Evolutionary conservation across 257 asterid species (phyloP), one percentile per base, ranked within the genome.

Genomic region (Parsonsia alboflavescens): DNA sequence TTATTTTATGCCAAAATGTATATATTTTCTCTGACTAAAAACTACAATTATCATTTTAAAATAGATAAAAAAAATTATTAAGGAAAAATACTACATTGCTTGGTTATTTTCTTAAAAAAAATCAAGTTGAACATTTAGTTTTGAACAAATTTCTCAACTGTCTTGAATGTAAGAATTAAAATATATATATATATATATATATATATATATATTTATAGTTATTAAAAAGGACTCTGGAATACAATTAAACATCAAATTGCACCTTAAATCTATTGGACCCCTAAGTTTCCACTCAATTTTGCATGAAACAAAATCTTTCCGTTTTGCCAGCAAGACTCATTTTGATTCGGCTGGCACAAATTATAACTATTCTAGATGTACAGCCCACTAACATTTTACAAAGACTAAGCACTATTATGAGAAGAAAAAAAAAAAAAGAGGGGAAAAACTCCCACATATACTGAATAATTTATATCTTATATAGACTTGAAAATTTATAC

Each of bases 281-380:
- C 22, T 4, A 19, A 46, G 16, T 57, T n/a, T n/a, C n/a, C 16
- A 57, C 63, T 57, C 63, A 57, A n/a, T 57, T 7, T 0, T 5
- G 24, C 9, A 62, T 16, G 28, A 7, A 72, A 56, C 22, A 36
- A 53, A 46, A 72, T 53, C 48, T 30, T 16, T 61, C 15, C 5
- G 39, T 1, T 5, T 9, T 5, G 21, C 74, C 74, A 74, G 33
- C 21, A 62, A 48, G 30, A 80, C 76, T 73, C 83, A 80, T 81
- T 84, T 76, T 54, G 71, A 73, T 68, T 42, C 79, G 74, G 83
- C 83, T 71, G 81, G 76, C 73, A 52, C 42, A 13, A 9, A 68
- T 41, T 61, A 49, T 45, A 70, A 67, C 78, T 68, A 66, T 49
- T 58, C 64, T 30, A 61, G 75, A 82, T 82, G 77, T 79, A 76